Evolutionary conservation across 768 basidiomycete species (phyloP).

Genomic region (Suillus occidentalis): DNA sequence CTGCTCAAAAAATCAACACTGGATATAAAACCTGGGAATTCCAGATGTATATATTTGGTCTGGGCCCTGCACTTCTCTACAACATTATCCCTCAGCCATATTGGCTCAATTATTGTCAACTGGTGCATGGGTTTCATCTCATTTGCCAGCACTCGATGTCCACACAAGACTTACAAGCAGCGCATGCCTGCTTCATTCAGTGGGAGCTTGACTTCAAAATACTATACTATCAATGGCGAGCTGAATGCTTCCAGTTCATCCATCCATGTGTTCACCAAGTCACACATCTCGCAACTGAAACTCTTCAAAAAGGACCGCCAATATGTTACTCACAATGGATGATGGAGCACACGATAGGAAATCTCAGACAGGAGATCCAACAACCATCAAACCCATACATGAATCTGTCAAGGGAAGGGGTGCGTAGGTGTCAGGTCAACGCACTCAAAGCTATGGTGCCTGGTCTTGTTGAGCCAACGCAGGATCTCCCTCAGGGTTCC

Average conservation of each 20-base stretch:
- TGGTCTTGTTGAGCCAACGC: slow-evolving; percentile 4
- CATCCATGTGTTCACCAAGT: slow-evolving; percentile 24
- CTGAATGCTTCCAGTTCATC: slow-evolving; percentile 28
- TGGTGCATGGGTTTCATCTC: slow-evolving; percentile 23
- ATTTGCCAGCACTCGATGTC: slow-evolving; percentile 21
- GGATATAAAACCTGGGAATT: slow-evolving; percentile 32
- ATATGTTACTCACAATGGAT: slow-evolving; percentile 28
- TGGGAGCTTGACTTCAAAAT: slow-evolving; percentile 31
- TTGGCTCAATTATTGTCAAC: slow-evolving; percentile 22
- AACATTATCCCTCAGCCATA: slow-evolving; percentile 16
- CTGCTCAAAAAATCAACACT: too few species aligned
- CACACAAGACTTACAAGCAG: slow-evolving; percentile 14
- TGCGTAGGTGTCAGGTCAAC: slow-evolving; percentile 21
- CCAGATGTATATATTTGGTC: slow-evolving; percentile 20
- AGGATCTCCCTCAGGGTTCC: too few species aligned
- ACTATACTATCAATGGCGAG: slow-evolving; percentile 22
- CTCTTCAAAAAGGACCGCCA: slow-evolving; percentile 20
- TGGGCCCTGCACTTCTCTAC: slow-evolving; percentile 21
- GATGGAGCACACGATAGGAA: slow-evolving; percentile 26
- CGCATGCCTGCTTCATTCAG: slow-evolving; percentile 14
- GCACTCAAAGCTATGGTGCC: slow-evolving; percentile 16
- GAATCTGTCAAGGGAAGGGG: slow-evolving; percentile 26
- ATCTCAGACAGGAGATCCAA: slow-evolving; percentile 25
- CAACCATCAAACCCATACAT: slow-evolving; percentile 25
- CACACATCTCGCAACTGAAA: slow-evolving; percentile 27